Percentiles rank a stretch among this genome's conserved stretches.
Conservation (phyloP, 441 rosid genomes). For the Arabidopsis hybrid region DNA sequence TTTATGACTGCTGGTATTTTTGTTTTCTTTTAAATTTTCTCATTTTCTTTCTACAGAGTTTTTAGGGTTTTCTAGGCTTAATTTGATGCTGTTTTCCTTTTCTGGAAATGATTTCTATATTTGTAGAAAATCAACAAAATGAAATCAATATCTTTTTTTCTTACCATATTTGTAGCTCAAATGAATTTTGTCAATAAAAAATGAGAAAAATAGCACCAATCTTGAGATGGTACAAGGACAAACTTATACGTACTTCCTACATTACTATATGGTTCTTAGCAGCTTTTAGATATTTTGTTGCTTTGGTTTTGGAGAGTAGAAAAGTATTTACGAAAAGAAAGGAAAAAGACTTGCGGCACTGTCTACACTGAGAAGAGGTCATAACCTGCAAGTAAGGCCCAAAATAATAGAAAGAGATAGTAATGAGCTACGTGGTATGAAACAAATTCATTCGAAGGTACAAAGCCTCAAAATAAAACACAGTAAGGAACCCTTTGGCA, state of each 20-base stretch:
- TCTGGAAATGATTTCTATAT: not conserved
- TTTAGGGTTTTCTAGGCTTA: not conserved
- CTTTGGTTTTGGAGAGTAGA: not conserved
- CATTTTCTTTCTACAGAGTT: not conserved
- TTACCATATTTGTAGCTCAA: not conserved
- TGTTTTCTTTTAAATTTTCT: not conserved
- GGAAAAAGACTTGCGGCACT: too few species aligned
- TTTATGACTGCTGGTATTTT: conserved; percentile 10
- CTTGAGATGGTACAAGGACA: too few species aligned
- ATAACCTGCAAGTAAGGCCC: too few species aligned
- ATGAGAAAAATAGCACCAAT: not conserved
- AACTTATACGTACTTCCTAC: conserved; percentile 28
- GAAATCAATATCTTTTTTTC: not conserved
- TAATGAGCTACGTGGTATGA: too few species aligned
- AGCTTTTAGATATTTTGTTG: too few species aligned
- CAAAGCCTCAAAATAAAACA: too few species aligned
- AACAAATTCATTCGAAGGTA: too few species aligned
- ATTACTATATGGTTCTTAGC: too few species aligned
- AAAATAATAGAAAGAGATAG: too few species aligned
- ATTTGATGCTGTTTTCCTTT: not conserved
- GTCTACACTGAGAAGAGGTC: too few species aligned
- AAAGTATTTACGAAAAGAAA: too few species aligned
- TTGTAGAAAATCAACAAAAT: not conserved
- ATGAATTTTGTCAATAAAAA: not conserved
- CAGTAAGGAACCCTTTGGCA: too few species aligned